phyloP scores from a whole-genome alignment of 83 land plant genomes.

The Thuja plicata region DNA sequence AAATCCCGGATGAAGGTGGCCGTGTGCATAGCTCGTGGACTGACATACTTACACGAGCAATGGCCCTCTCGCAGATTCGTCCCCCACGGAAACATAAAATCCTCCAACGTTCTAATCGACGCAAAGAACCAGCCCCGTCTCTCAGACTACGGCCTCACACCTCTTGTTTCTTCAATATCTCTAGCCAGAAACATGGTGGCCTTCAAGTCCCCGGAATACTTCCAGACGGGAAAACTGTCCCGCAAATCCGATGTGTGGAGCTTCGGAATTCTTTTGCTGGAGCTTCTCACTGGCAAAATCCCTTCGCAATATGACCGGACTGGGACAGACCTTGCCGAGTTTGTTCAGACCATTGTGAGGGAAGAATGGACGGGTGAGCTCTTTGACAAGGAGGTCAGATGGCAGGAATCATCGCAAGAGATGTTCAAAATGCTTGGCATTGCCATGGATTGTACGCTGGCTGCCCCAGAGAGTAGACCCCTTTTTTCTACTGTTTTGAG shows the following conservation, averaged over 20 bases:
- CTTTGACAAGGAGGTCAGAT: conserved; percentile 33
- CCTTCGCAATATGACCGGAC: conserved; percentile 8
- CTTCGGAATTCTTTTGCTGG: conserved; percentile 41
- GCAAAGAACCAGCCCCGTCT: background rate
- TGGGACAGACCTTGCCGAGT: conserved; percentile 29
- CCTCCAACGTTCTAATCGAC: conserved; percentile 16
- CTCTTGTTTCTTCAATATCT: conserved; percentile 23
- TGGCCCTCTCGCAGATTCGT: conserved; percentile 15
- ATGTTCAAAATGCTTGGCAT: conserved; percentile 32
- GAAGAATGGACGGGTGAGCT: conserved; percentile 58
- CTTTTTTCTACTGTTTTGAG: conserved; percentile 27
- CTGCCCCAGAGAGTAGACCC: conserved; percentile 31
- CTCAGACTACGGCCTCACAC: conserved; percentile 11
- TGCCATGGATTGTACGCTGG: conserved; percentile 40
- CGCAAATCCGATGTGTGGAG: conserved; percentile 48
- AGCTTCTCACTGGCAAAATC: conserved; percentile 33
- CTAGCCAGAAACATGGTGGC: conserved; percentile 27
- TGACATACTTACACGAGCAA: conserved; percentile 45
- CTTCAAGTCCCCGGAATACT: conserved; percentile 45
- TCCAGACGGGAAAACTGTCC: conserved; percentile 6
- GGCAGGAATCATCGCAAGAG: conserved; percentile 20
- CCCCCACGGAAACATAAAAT: conserved; percentile 72
- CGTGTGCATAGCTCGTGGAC: conserved; percentile 46
- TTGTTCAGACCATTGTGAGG: conserved; percentile 41
- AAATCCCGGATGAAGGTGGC: conserved; percentile 43